phyloP scores from a whole-genome alignment of 148 eudicot genomes.

The Pharnaceum exiguum region DNA sequence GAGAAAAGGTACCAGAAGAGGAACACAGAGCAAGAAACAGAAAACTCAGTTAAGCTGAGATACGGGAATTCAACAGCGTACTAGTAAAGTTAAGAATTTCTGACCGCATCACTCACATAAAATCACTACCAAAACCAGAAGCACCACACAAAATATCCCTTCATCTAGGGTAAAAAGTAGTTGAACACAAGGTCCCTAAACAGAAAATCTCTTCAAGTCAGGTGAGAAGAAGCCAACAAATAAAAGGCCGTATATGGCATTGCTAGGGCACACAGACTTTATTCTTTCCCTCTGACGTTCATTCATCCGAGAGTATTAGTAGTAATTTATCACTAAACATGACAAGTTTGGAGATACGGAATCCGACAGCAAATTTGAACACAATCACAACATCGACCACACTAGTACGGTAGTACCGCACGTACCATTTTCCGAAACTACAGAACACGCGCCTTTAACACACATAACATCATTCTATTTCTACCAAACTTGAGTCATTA shows the following conservation, averaged over 20 bases:
- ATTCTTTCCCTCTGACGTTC: too few relatives aligned
- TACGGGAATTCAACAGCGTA: too few relatives aligned
- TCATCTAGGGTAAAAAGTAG: not conserved
- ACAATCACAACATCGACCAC: not conserved
- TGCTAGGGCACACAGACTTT: not conserved
- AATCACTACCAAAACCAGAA: not conserved
- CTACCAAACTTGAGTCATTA: not conserved
- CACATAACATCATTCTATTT: not conserved
- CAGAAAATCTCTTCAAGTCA: not conserved
- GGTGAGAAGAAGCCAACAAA: not conserved
- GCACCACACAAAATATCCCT: not conserved
- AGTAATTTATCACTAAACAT: not conserved
- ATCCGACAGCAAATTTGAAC: not conserved
- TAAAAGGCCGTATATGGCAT: not conserved
- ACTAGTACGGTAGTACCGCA: not conserved
- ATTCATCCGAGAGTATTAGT: not conserved
- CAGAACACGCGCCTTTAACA: not conserved
- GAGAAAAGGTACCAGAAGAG: too few relatives aligned
- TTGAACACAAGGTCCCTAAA: not conserved
- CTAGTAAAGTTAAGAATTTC: not conserved
- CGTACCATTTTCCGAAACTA: not conserved
- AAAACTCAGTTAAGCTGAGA: too few relatives aligned
- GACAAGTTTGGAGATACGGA: not conserved
- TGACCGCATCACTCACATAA: not conserved
- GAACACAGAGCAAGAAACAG: too few relatives aligned